Conservation (phyloP, 495 filamentous ascomycete genomes). For the Oidiodendron maius region DNA sequence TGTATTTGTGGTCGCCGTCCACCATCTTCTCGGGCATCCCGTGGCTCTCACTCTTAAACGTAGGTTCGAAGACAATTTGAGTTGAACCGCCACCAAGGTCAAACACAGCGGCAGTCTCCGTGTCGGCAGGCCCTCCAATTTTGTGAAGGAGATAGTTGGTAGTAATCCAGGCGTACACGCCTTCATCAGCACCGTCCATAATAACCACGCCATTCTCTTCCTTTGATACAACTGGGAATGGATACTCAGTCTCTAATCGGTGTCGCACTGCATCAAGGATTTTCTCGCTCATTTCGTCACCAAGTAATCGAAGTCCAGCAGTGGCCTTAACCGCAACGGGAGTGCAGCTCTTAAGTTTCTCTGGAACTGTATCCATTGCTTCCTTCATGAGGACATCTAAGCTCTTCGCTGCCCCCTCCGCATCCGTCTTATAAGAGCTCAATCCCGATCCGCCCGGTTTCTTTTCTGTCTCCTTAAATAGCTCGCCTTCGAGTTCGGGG, state of each 20-base stretch:
- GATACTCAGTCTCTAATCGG: constrained; percentile 82
- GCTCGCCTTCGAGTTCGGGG: constrained; percentile 89
- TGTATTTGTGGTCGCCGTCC: constrained; percentile 95
- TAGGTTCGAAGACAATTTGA: constrained; percentile 96
- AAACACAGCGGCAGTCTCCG: constrained; percentile 86
- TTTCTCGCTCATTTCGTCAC: constrained; percentile 69
- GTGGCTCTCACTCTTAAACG: constrained; percentile 67
- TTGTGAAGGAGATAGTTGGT: constrained; percentile 97
- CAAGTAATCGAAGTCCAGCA: constrained; percentile 81
- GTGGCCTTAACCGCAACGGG: constrained; percentile 96
- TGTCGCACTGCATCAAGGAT: constrained; percentile 81
- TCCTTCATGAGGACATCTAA: constrained; percentile 82
- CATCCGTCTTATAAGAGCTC: constrained; percentile 77
- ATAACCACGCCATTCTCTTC: constrained; percentile 84
- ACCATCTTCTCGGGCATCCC: constrained; percentile 85
- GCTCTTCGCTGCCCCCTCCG: constrained; percentile 81
- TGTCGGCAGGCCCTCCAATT: constrained; percentile 87
- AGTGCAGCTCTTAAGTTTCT: constrained; percentile 79
- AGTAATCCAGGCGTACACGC: constrained; percentile 99
- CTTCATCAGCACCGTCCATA: constrained; percentile 92
- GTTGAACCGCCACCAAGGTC: constrained; percentile 95
- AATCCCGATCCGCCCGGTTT: constrained; percentile 72
- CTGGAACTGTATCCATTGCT: constrained; percentile 75
- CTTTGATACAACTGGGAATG: constrained; percentile 84
- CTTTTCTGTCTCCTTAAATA: constrained; percentile 84